Evolutionary conservation across 257 asterid genomes (phyloP).

Genomic region (Gentiana macrophylla): DNA sequence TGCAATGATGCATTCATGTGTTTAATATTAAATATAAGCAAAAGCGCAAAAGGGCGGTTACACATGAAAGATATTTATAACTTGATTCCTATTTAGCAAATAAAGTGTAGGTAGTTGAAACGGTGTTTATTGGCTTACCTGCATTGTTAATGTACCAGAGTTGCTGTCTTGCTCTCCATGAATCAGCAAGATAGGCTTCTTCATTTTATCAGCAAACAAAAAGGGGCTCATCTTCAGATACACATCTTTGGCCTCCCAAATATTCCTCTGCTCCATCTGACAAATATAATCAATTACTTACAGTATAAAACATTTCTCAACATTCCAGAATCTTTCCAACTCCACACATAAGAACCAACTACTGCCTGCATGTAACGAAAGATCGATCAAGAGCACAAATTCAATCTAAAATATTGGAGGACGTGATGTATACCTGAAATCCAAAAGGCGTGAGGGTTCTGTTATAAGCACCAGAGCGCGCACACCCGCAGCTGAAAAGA

Average conservation of each 20-base stretch:
- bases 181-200: slow-evolving; percentile 87
- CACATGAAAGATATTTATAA: background rate
- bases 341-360: background rate
- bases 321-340: background rate
- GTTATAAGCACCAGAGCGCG: slow-evolving; percentile 98
- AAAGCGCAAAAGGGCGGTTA: too few relatives aligned
- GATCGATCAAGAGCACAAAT: background rate
- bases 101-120: too few relatives aligned
- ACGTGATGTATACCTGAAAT: slow-evolving; percentile 62
- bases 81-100: too few relatives aligned
- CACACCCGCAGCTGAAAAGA: slow-evolving; percentile 88
- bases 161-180: slow-evolving; percentile 99
- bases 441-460: slow-evolving; percentile 98
- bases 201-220: slow-evolving; percentile 86
- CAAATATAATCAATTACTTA: background rate
- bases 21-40: too few relatives aligned
- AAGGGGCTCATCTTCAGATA: slow-evolving; percentile 92
- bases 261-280: slow-evolving; percentile 94
- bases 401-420: background rate
- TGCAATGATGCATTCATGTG: slow-evolving; percentile 18
- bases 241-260: slow-evolving; percentile 85
- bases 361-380: background rate
- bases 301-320: too few relatives aligned
- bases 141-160: slow-evolving; percentile 97
- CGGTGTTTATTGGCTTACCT: slow-evolving; percentile 29